Evolutionary conservation across 2,329 filamentous ascomycete genomes (phyloP).

Genomic region (Xylariaceae sp.): DNA sequence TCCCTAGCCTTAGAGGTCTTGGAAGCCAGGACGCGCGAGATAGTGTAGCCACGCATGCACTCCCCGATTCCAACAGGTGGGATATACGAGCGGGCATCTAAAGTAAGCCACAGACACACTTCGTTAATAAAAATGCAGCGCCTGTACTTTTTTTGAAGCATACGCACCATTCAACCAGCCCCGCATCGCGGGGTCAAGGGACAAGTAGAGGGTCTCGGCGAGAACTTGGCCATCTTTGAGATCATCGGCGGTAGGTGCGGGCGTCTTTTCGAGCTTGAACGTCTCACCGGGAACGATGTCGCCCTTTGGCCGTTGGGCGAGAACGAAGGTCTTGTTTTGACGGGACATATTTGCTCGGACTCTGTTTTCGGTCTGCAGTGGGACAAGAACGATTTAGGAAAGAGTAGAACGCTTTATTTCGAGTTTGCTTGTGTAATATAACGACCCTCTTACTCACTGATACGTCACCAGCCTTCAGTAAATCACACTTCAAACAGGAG

Average conservation of each 20-base stretch:
- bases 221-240: slow-evolving; percentile 64
- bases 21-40: slow-evolving; percentile 59
- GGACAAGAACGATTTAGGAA: not conserved
- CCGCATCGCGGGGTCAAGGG: slow-evolving; percentile 73
- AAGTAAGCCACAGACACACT: slow-evolving; percentile 13
- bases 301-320: slow-evolving; percentile 59
- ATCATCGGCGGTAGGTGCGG: slow-evolving; percentile 47
- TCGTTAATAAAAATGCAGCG: not conserved
- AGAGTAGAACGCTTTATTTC: no score
- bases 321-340: slow-evolving; percentile 49
- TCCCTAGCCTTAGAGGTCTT: slow-evolving; percentile 51
- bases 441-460: no score
- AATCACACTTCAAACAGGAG: no score
- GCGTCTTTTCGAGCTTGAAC: slow-evolving; percentile 51
- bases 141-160: not conserved
- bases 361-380: not conserved
- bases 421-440: no score
- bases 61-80: slow-evolving; percentile 65
- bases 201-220: slow-evolving; percentile 58
- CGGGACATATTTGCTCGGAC: slow-evolving; percentile 35
- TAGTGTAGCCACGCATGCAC: slow-evolving; percentile 61
- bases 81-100: slow-evolving; percentile 55
- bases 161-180: slow-evolving; percentile 60
- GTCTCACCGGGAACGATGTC: slow-evolving; percentile 63
- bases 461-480: no score